Evolutionary conservation across 2,329 filamentous ascomycete genomes (phyloP).

Genomic region (Trichoderma sp.): DNA sequence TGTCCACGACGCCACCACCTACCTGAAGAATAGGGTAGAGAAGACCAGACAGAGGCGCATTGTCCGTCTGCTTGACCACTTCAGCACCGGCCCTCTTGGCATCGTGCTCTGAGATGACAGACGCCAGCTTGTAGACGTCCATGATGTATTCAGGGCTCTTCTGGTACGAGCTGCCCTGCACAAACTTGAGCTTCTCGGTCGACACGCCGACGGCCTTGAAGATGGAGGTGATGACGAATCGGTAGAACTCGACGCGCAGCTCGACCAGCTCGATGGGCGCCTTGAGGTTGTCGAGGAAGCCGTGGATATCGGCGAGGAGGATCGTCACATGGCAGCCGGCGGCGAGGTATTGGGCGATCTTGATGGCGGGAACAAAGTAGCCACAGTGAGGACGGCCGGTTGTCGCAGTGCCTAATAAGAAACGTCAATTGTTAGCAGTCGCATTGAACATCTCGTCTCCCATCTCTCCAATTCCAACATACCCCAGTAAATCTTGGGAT

Average conservation of each 20-base stretch:
- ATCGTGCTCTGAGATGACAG: conserved; percentile 71
- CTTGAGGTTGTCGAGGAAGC: conserved; percentile 80
- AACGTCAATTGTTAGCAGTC: neutral
- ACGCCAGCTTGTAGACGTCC: conserved; percentile 78
- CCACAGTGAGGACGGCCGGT: conserved; percentile 87
- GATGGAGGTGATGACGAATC: conserved; percentile 68
- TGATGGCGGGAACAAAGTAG: conserved; percentile 85
- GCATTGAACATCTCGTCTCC: neutral
- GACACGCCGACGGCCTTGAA: conserved; percentile 76
- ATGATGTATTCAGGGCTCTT: conserved; percentile 71
- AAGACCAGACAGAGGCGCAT: conserved; percentile 60
- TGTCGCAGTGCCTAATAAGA: conserved; percentile 66
- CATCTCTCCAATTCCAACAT: conserved; percentile 9
- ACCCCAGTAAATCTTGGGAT: conserved; percentile 83
- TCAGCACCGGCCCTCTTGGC: conserved; percentile 90
- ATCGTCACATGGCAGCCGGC: conserved; percentile 82
- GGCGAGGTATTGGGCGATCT: conserved; percentile 82
- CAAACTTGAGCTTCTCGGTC: conserved; percentile 76
- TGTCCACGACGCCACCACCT: neutral
- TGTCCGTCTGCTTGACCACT: conserved; percentile 87
- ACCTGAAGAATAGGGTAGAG: conserved; percentile 60
- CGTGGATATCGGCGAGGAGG: conserved; percentile 72
- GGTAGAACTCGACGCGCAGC: conserved; percentile 81
- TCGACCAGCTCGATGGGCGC: conserved; percentile 86
- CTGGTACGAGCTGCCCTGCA: conserved; percentile 83